Base-by-base conservation (phyloP, 208 protist genomes). In the Lotmaria passim region DNA sequence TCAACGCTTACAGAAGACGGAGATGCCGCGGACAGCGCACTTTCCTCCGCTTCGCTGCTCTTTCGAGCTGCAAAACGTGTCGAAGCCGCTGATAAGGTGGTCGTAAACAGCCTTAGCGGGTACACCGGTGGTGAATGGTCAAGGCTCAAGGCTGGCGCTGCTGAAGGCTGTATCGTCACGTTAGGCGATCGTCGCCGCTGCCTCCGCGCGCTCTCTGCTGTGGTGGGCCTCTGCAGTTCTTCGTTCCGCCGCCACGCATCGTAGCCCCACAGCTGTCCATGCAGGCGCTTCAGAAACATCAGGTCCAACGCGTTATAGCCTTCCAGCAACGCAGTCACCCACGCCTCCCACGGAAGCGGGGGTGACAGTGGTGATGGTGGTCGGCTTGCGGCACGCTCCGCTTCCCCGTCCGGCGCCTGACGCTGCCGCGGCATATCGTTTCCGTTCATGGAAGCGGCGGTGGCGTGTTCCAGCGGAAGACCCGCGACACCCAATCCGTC, bases 251-350 rank as follows among this genome's bases (percentile, higher is more conserved):
- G 33, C 62, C 43, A 41, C 34, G 3, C 15, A 19, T 70, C 61
- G 48, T 65, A 69, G 7, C 31, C n/a, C 62, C 62, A 76, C 44
- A 76, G 44, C 44, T 58, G 11, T 6, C 17, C 43, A 28, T 76
- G 71, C 21, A 76, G 34, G 26, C 59, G 38, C n/a, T 56, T 50
- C 17, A 76, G 47, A 26, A 70, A 76, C 12, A 1, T 10, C 4
- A 70, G 34, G 30, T 76, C 62, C 19, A 66, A 41, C 11, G 41
- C 33, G 39, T 46, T 65, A 56, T 63, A 70, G 55, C 53, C 71
- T 0, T 44, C 26, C 6, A 76, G 46, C 7, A 52, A 17, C 0
- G 23, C 21, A 17, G 44, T 57, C 10, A 76, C 1, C 36, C 69
- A 30, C 46, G 71, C n/a, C 34, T 43, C 41, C 71, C 71, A 76